phyloP scores from a whole-genome alignment of 2,329 filamentous ascomycete species.

The Leptographium procerum region DNA sequence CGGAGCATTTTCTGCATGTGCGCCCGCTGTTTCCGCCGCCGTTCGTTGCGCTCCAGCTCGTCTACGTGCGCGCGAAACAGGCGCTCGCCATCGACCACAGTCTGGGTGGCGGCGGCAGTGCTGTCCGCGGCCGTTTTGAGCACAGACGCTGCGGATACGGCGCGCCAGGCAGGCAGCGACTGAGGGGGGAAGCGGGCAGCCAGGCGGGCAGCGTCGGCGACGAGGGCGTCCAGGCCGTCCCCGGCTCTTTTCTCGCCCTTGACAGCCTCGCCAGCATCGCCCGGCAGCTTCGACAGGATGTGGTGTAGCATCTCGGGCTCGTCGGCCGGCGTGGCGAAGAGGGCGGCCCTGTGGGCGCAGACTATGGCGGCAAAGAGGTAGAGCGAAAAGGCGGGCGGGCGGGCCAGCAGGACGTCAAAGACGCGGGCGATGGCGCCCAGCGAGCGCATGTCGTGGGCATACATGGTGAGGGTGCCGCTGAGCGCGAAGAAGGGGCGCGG shows the following conservation, averaged over 20 bases:
- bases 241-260: constrained; percentile 50
- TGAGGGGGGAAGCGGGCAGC: constrained; percentile 61
- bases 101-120: constrained; percentile 36
- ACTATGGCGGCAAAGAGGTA: constrained; percentile 91
- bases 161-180: constrained; percentile 57
- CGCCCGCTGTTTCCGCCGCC: constrained; percentile 35
- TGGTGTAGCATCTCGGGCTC: constrained; percentile 90
- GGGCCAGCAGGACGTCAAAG: constrained; percentile 84
- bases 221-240: constrained; percentile 57
- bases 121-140: constrained; percentile 66
- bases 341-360: constrained; percentile 64
- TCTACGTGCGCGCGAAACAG: constrained; percentile 61
- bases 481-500: constrained; percentile 73
- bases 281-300: constrained; percentile 75
- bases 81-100: constrained; percentile 51
- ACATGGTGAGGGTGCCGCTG: constrained; percentile 87
- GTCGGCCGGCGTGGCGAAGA: constrained; percentile 72
- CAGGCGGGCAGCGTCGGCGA: constrained; percentile 53
- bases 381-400: constrained; percentile 75
- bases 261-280: constrained; percentile 38
- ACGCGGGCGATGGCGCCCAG: constrained; percentile 81
- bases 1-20: constrained; percentile 30
- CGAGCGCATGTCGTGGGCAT: constrained; percentile 87
- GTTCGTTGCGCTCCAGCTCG: constrained; percentile 59
- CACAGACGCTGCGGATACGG: constrained; percentile 64